Conservation (phyloP, 1,139 yeast species). For the Keqinozyma sinolaborantium region DNA sequence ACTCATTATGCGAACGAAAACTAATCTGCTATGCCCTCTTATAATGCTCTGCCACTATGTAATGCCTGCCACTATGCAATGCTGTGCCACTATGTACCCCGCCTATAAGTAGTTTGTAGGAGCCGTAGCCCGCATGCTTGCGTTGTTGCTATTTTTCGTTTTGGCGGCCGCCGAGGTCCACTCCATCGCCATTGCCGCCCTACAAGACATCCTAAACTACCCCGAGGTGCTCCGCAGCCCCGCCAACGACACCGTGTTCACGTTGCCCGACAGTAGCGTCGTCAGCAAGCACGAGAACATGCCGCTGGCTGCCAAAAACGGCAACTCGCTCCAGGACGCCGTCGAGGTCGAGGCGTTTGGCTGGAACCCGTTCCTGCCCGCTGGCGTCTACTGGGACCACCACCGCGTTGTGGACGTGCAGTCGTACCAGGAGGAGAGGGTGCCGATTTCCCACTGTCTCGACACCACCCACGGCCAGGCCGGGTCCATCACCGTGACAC, state of each 20-base stretch:
- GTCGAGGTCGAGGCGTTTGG: not conserved
- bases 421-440: not conserved
- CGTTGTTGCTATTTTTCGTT: too few species aligned
- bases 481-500: slow-evolving; percentile 9
- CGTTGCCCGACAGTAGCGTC: not conserved
- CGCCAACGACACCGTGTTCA: not conserved
- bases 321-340: not conserved
- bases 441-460: slow-evolving; percentile 5
- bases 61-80: too few species aligned
- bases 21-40: too few species aligned
- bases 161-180: not conserved
- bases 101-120: too few species aligned
- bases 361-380: not conserved
- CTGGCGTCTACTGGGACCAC: not conserved
- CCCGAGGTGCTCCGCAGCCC: not conserved
- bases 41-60: too few species aligned
- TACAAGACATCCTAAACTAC: not conserved
- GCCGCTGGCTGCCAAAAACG: not conserved
- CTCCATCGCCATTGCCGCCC: not conserved
- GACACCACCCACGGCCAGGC: slow-evolving; percentile 12
- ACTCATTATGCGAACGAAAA: too few species aligned
- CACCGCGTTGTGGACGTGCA: not conserved
- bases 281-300: not conserved
- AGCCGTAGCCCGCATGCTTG: too few species aligned
- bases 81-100: too few species aligned